Evolutionary conservation across 1,284 basidiomycete genomes (phyloP).

Genomic region (Bjerkandera adusta): DNA sequence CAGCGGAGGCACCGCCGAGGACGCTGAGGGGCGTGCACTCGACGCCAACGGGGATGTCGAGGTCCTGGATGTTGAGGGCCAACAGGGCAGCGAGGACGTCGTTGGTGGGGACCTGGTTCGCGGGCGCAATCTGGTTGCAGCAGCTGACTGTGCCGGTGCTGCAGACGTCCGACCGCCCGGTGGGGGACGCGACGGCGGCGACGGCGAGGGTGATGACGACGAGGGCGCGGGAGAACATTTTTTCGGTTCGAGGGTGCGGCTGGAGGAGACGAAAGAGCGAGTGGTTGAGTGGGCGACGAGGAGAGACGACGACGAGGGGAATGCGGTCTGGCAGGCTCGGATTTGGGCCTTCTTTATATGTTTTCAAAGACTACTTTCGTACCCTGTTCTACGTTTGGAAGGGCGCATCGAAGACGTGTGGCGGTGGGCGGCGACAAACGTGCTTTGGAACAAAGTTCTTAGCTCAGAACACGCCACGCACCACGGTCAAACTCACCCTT

Average conservation of each 20-base stretch:
- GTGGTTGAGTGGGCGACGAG: background rate
- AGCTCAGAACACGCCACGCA: too few species aligned
- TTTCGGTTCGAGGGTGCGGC: background rate
- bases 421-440: too few species aligned
- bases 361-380: background rate
- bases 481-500: too few species aligned
- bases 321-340: background rate
- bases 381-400: too few species aligned
- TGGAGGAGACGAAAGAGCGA: background rate
- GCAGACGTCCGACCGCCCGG: conserved; percentile 3
- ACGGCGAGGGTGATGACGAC: conserved; percentile 9
- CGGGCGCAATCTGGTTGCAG: too few species aligned
- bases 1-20: too few species aligned
- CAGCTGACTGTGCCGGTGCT: too few species aligned
- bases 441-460: too few species aligned
- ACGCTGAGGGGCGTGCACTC: background rate
- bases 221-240: conserved; percentile 15
- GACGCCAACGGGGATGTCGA: conserved; percentile 5
- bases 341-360: background rate
- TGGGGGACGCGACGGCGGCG: conserved; percentile 7
- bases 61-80: background rate
- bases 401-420: too few species aligned
- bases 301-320: background rate
- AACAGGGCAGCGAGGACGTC: too few species aligned
- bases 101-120: too few species aligned